phyloP scores from a whole-genome alignment of 805 yeast species.

The Schwanniomyces sp. region DNA sequence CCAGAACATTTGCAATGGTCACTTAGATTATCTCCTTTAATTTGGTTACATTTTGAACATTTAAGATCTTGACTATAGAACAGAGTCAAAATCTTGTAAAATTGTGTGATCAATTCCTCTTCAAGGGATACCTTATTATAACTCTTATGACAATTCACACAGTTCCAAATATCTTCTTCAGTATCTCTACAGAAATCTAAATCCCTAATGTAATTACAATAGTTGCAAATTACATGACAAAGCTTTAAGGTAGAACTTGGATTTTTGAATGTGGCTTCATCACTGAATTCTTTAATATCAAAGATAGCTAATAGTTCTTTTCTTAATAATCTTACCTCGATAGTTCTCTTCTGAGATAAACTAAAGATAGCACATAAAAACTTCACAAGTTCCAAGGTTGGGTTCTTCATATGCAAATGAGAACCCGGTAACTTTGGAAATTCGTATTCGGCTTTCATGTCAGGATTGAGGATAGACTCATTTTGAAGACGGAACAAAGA shows the following conservation, averaged over 20 bases:
- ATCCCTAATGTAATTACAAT: slow-evolving; percentile 73
- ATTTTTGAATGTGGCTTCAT: slow-evolving; percentile 66
- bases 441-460: slow-evolving; percentile 60
- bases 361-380: slow-evolving; percentile 69
- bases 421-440: slow-evolving; percentile 83
- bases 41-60: slow-evolving; percentile 72
- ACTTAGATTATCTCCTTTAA: slow-evolving; percentile 69
- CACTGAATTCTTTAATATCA: slow-evolving; percentile 82
- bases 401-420: slow-evolving; percentile 56
- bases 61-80: slow-evolving; percentile 78
- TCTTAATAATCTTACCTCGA: slow-evolving; percentile 75
- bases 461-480: slow-evolving; percentile 69
- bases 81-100: slow-evolving; percentile 52
- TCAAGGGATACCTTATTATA: slow-evolving; percentile 73
- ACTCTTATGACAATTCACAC: slow-evolving; percentile 63
- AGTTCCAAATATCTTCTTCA: slow-evolving; percentile 52
- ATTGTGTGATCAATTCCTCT: slow-evolving; percentile 70
- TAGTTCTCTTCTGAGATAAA: slow-evolving; percentile 58
- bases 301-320: slow-evolving; percentile 70
- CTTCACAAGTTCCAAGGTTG: slow-evolving; percentile 79
- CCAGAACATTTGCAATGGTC: slow-evolving; percentile 89
- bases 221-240: slow-evolving; percentile 71
- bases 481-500: slow-evolving; percentile 68
- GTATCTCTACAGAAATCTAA: slow-evolving; percentile 80
- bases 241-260: slow-evolving; percentile 73